Conservation (phyloP, 1,139 yeast genomes). For the Hansenula lynferdii region DNA sequence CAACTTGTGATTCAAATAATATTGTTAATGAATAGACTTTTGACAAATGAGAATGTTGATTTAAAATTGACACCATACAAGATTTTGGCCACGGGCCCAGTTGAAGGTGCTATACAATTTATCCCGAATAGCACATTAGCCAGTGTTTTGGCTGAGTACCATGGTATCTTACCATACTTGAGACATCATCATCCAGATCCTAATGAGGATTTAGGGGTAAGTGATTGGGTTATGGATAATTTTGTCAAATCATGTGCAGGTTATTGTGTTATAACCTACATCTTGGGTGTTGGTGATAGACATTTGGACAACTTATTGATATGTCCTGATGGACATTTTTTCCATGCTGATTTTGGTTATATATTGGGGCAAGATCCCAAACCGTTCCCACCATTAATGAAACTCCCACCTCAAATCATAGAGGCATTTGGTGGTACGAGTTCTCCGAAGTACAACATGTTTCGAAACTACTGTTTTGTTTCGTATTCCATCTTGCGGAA, state of each 20-base stretch:
- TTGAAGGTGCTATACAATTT: conserved; percentile 91
- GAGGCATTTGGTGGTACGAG: conserved; percentile 97
- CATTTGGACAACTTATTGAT: conserved; percentile 85
- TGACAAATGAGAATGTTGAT: conserved; percentile 88
- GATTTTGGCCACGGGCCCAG: conserved; percentile 84
- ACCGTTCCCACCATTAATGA: conserved; percentile 98
- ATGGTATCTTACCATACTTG: conserved; percentile 70
- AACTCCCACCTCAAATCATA: conserved; percentile 91
- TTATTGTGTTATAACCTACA: conserved; percentile 91
- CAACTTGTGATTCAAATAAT: conserved; percentile 93
- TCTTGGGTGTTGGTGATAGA: conserved; percentile 95
- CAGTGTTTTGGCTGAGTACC: conserved; percentile 66
- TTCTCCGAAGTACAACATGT: conserved; percentile 79
- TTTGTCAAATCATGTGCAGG: conserved; percentile 97
- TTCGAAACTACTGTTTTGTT: conserved; percentile 90
- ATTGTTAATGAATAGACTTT: conserved; percentile 81
- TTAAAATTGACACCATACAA: conserved; percentile 83
- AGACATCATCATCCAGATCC: conserved; percentile 59
- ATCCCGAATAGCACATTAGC: conserved; percentile 89
- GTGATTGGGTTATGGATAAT: conserved; percentile 79
- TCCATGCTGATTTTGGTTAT: conserved; percentile 98
- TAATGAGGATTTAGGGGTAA: conserved; percentile 64
- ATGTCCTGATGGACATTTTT: conserved; percentile 75
- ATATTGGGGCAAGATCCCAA: conserved; percentile 96
- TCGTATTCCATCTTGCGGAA: conserved; percentile 88